These are phyloP conservation scores for Conringia planisiliqua DNA, from an alignment of 345 rosid species.

Conservation along the genomic window DNA sequence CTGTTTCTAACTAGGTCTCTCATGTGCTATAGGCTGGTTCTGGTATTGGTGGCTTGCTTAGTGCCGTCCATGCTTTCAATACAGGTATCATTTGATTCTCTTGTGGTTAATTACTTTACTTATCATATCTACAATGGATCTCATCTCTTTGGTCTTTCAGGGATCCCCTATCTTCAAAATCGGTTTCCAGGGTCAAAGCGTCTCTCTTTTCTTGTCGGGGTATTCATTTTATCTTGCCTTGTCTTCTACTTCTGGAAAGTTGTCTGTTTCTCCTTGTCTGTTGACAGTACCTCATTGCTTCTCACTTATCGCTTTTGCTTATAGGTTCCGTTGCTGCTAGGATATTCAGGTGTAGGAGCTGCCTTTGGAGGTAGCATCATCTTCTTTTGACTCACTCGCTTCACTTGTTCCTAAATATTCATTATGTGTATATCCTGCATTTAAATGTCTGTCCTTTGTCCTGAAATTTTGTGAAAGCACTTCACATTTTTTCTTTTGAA, in stretches of 20 bases:
- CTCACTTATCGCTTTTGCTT: slow-evolving; percentile 17
- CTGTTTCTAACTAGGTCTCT: slow-evolving; percentile 13
- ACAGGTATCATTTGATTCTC: slow-evolving; percentile 46
- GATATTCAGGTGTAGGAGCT: slow-evolving; percentile 74
- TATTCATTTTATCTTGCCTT: slow-evolving; percentile 23
- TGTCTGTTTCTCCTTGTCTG: neutral
- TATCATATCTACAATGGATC: neutral
- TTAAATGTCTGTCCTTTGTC: neutral
- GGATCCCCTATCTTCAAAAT: slow-evolving; percentile 71
- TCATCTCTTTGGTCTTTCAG: slow-evolving; percentile 41
- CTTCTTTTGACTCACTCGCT: neutral
- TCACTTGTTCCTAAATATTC: neutral
- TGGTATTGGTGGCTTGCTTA: slow-evolving; percentile 85
- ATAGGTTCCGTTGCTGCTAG: slow-evolving; percentile 75
- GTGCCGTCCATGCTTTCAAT: slow-evolving; percentile 80
- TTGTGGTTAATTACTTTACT: neutral
- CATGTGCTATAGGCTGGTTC: slow-evolving; percentile 64
- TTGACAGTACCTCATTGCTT: neutral
- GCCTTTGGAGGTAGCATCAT: slow-evolving; percentile 74
- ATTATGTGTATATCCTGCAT: neutral
- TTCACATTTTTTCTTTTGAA: neutral
- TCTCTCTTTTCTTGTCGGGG: slow-evolving; percentile 79
- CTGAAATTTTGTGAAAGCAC: neutral
- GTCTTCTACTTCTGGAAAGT: neutral
- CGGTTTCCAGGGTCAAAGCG: slow-evolving; percentile 81